A percentile compares a stretch with the other conserved stretches of the same genome.
These are phyloP conservation scores for Apiosordaria backusii DNA, from an alignment of 495 filamentous ascomycete genomes.

Conservation along the genomic window DNA sequence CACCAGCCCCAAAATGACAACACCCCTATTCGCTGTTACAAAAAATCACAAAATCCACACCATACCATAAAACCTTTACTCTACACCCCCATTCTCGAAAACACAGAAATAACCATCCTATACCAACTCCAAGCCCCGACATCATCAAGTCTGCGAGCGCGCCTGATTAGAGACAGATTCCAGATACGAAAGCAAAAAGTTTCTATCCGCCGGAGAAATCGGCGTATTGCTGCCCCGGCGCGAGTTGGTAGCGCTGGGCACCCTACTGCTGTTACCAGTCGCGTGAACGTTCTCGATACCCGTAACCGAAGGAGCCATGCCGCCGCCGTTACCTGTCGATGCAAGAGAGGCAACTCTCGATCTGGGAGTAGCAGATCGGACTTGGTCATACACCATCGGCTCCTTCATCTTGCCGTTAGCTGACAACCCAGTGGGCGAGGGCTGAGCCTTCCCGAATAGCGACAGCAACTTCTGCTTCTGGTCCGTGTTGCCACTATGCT, in stretches of 20 bases:
- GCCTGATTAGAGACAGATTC: conserved; percentile 34
- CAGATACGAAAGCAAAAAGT: conserved; percentile 79
- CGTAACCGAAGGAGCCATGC: conserved; percentile 13
- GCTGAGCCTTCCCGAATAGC: conserved; percentile 59
- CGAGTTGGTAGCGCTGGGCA: conserved; percentile 25
- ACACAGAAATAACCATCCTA: conserved; percentile 10
- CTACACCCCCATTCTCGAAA: background rate
- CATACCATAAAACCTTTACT: background rate
- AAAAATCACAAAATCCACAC: background rate
- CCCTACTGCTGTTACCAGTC: conserved; percentile 20
- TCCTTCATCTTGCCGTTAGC: conserved; percentile 43
- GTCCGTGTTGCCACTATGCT: conserved; percentile 44
- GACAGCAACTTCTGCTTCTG: conserved; percentile 68
- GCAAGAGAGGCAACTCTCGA: conserved; percentile 43
- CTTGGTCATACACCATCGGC: conserved; percentile 32
- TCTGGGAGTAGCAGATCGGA: conserved; percentile 36
- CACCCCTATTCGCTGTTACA: background rate
- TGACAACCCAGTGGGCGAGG: conserved; percentile 32
- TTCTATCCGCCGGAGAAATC: conserved; percentile 65
- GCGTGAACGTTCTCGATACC: background rate
- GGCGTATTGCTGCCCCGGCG: conserved; percentile 48
- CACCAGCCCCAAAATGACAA: background rate
- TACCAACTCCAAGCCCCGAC: background rate
- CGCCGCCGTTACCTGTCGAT: conserved; percentile 15
- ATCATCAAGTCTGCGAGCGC: conserved; percentile 14